Base-by-base conservation (phyloP, 1,284 basidiomycete genomes). In the Dichomitus squalens region DNA sequence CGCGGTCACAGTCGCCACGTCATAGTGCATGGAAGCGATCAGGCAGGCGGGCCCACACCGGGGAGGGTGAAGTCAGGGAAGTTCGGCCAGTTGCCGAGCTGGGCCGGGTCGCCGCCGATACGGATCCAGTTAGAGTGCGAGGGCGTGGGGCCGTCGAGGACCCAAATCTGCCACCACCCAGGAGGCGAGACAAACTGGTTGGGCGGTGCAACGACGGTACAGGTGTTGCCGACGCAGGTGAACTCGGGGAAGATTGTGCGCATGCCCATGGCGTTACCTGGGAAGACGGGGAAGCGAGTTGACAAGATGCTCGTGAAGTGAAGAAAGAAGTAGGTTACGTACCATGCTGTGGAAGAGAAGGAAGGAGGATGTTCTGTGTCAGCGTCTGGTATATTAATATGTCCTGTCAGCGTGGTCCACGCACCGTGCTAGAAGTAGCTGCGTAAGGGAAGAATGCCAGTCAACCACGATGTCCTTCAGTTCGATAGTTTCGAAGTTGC, bases 381-480 rank as follows among this genome's bases (percentile, higher is more conserved):
- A 49, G 58, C 18, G 14, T 18, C 8, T 51, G 18, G 29, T 27
- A 14, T 31, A 23, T 23, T 7, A 23, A 46, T 29, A 36, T 31
- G 5, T 9, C 9, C 11, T 3, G 44, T 43, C 41, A 43, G 18
- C 16, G n/a, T 33, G 8, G 44, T 31, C 16, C 20, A 55, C 60
- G 31, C 64, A 91, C 88, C 0, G 88, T 90, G 60, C 84, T 88
- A n/a, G 88, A 88, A 0, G 82, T 79, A 1, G 87, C 88, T 87
- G 55, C 21, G 41, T 5, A 3, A 27, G n/a, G 35, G 35, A 41
- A 52, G 41, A 29, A 29, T 35, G 49, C 12, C 12, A 14, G 38
- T 60, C 44, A 61, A 64, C 48, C 8, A 34, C 16, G 23, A 23
- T 52, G 9, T 6, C 18, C 4, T 29, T 21, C 12, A 39, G 7